These are phyloP conservation scores for Geotrichum bryndzae DNA, from an alignment of 1,139 yeast species.

Conservation along the genomic window DNA sequence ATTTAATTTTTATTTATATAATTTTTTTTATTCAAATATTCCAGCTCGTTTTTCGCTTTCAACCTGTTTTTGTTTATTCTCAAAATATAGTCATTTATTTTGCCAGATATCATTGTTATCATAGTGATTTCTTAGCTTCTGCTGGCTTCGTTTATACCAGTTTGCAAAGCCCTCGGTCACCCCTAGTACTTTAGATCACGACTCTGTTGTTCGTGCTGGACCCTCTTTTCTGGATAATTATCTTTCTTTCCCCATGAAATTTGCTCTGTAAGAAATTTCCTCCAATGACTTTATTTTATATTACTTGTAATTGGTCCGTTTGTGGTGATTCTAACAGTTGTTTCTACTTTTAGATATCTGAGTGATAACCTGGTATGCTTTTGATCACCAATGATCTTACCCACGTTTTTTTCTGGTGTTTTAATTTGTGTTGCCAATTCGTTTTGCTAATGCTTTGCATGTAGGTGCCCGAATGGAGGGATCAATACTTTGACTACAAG, in stretches of 20 bases:
- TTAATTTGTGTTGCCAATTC: neutral
- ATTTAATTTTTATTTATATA: neutral
- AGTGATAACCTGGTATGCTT: slow-evolving; percentile 33
- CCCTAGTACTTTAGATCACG: neutral
- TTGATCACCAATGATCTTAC: neutral
- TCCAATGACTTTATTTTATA: neutral
- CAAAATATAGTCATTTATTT: neutral
- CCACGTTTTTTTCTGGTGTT: neutral
- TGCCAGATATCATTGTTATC: neutral
- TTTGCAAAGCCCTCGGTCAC: neutral
- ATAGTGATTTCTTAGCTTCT: neutral
- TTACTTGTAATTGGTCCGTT: neutral
- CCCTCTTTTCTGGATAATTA: neutral
- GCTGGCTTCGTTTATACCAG: neutral
- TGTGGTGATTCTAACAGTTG: neutral
- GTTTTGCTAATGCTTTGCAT: slow-evolving; percentile 32
- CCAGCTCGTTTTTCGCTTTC: neutral
- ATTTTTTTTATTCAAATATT: neutral
- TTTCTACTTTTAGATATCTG: slow-evolving; percentile 26
- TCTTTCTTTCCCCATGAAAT: slow-evolving; percentile 27
- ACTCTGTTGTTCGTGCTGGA: neutral
- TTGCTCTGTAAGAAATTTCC: slow-evolving; percentile 29
- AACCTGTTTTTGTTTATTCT: neutral
- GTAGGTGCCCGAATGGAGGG: slow-evolving; percentile 80
- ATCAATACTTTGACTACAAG: slow-evolving; percentile 73